phyloP scores from a whole-genome alignment of 148 eudicot species.

The Fagopyrum esculentum region DNA sequence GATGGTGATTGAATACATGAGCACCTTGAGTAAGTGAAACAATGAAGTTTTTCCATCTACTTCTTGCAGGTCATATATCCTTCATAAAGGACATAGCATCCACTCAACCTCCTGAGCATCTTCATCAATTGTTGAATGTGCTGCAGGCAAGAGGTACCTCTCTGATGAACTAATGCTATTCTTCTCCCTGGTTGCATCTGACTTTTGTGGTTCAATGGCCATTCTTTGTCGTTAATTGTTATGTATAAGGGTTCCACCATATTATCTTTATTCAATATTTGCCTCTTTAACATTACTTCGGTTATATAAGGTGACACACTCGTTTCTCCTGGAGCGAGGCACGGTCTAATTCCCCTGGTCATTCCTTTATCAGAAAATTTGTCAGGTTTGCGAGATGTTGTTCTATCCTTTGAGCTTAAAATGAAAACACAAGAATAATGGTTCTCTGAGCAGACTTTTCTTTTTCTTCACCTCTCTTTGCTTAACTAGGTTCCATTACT shows the following conservation, averaged over 20 bases:
- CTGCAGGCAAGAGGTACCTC: constrained; percentile 74
- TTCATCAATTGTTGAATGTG: constrained; percentile 67
- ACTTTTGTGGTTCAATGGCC: neutral
- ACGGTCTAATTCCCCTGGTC: constrained; percentile 74
- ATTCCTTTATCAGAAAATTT: constrained; percentile 65
- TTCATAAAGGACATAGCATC: constrained; percentile 84
- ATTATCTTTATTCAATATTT: neutral
- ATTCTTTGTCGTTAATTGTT: neutral
- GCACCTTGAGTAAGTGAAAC: neutral
- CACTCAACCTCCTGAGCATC: constrained; percentile 61
- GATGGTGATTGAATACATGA: neutral
- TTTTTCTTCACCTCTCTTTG: neutral
- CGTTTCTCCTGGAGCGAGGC: constrained; percentile 78
- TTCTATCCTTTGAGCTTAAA: neutral
- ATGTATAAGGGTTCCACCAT: neutral
- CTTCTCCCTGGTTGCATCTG: neutral
- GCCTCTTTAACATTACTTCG: neutral
- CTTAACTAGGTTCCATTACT: constrained; percentile 51
- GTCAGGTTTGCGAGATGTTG: constrained; percentile 42
- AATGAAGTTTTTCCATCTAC: neutral
- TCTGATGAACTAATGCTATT: neutral
- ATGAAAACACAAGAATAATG: neutral
- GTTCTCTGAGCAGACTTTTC: neutral
- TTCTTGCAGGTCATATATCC: constrained; percentile 36
- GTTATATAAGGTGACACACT: constrained; percentile 54